Percentiles rank a stretch among this genome's conserved stretches.
phyloP scores from a whole-genome alignment of 2,329 filamentous ascomycete genomes.

The Microdochium bolleyi region DNA sequence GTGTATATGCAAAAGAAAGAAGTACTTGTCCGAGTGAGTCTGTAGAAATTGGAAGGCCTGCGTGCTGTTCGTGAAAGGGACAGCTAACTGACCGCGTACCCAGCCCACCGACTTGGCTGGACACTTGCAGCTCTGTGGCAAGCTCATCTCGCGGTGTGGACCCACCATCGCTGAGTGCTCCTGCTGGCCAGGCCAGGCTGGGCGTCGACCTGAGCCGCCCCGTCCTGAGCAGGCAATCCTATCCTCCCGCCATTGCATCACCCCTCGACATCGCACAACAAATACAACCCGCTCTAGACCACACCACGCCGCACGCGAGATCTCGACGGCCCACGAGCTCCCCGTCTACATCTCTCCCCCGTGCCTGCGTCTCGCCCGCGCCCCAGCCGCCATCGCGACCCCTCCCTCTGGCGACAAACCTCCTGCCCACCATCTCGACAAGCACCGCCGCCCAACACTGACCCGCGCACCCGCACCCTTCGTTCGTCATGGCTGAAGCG shows the following conservation, averaged over 20 bases:
- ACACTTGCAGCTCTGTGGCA: not conserved
- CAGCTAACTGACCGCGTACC: no score
- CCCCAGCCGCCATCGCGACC: not conserved
- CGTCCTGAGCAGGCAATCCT: not conserved
- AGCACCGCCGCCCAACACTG: not conserved
- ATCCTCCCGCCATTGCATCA: conserved; percentile 16
- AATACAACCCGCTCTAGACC: conserved; percentile 1
- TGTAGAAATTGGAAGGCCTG: no score
- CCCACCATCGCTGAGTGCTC: not conserved
- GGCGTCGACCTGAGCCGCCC: not conserved
- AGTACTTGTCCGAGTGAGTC: no score
- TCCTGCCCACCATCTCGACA: not conserved
- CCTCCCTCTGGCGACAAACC: not conserved
- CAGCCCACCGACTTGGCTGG: not conserved
- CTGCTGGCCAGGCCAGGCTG: not conserved
- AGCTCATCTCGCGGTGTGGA: not conserved
- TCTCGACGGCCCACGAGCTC: not conserved
- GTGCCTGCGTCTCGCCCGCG: not conserved
- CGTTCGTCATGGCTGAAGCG: conserved; percentile 75
- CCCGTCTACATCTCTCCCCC: not conserved
- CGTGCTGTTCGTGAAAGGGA: no score
- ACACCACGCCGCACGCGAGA: not conserved
- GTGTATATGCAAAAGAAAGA: no score
- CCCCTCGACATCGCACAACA: conserved; percentile 13
- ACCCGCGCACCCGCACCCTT: conserved; percentile 5